phyloP scores from a whole-genome alignment of 208 protist species.

The Blastocrithidia nonstop region DNA sequence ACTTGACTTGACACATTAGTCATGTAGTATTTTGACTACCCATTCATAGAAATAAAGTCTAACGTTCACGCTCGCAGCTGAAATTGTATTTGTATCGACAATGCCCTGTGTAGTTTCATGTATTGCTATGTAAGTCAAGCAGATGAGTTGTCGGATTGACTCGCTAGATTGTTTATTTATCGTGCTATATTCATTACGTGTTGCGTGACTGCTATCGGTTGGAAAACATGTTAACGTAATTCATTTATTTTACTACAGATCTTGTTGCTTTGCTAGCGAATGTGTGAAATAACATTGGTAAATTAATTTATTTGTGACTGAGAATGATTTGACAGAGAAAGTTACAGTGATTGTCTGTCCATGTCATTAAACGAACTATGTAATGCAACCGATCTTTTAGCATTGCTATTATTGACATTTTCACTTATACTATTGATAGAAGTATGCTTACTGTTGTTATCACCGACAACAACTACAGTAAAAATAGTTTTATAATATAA shows the following conservation, averaged over 20 bases:
- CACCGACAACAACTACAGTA: too few relatives aligned
- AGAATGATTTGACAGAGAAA: too few relatives aligned
- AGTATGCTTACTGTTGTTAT: too few relatives aligned
- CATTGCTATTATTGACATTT: too few relatives aligned
- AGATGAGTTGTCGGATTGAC: conserved; percentile 35
- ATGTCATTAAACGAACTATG: too few relatives aligned
- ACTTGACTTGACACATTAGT: conserved; percentile 39
- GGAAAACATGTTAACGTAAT: conserved; percentile 22
- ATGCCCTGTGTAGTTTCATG: conserved; percentile 50
- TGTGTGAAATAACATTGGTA: conserved; percentile 32
- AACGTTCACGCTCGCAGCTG: conserved; percentile 60
- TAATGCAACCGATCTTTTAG: too few relatives aligned
- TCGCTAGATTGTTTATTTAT: conserved; percentile 29
- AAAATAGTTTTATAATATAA: too few relatives aligned
- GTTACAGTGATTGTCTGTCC: too few relatives aligned
- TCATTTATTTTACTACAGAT: conserved; percentile 32
- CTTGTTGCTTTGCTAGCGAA: conserved; percentile 35
- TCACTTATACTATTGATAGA: too few relatives aligned
- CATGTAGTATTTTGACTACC: conserved; percentile 46
- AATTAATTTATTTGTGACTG: too few relatives aligned
- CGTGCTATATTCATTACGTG: conserved; percentile 36
- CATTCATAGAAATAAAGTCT: conserved; percentile 72
- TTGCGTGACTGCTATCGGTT: conserved; percentile 39
- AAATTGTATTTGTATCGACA: conserved; percentile 45
- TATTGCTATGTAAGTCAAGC: conserved; percentile 58